Evolutionary conservation across 768 basidiomycete species (phyloP).

Genomic region (Erythrobasidium yunnanense): DNA sequence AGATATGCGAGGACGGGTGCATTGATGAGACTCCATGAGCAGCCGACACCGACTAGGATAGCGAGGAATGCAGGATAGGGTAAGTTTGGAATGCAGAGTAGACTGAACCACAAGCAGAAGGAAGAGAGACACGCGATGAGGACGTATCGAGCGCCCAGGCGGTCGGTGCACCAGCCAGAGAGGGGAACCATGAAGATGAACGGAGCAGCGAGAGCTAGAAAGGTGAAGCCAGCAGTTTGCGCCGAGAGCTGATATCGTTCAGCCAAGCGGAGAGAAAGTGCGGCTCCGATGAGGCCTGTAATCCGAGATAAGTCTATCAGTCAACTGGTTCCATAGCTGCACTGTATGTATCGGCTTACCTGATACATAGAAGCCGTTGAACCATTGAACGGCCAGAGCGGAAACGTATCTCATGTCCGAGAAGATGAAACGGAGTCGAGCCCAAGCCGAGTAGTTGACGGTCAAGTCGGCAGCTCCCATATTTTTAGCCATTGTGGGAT

Average conservation of each 20-base stretch:
- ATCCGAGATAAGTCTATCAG: not conserved
- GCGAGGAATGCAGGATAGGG: not conserved
- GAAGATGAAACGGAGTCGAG: not conserved
- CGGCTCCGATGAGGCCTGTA: too few species aligned
- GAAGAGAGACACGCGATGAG: not conserved
- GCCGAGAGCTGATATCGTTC: not conserved
- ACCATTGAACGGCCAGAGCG: not conserved
- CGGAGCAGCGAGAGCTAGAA: conserved; percentile 4
- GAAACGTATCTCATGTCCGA: not conserved
- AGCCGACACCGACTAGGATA: not conserved
- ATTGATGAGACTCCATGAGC: not conserved
- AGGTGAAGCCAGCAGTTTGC: not conserved
- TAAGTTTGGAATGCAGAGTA: not conserved
- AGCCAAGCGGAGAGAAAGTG: not conserved
- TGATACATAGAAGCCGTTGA: not conserved
- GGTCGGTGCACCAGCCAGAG: not conserved
- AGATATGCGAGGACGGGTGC: not conserved
- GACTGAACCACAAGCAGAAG: not conserved
- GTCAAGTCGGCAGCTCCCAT: too few species aligned
- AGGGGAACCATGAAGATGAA: not conserved
- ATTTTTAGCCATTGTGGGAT: too few species aligned
- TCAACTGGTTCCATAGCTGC: not conserved
- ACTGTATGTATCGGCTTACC: not conserved
- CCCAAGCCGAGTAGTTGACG: not conserved
- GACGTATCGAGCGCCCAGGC: not conserved